Percentiles rank a stretch among this genome's conserved stretches.
phyloP scores from a whole-genome alignment of 352 stramenopile species.

The Globisporangium canariense region DNA sequence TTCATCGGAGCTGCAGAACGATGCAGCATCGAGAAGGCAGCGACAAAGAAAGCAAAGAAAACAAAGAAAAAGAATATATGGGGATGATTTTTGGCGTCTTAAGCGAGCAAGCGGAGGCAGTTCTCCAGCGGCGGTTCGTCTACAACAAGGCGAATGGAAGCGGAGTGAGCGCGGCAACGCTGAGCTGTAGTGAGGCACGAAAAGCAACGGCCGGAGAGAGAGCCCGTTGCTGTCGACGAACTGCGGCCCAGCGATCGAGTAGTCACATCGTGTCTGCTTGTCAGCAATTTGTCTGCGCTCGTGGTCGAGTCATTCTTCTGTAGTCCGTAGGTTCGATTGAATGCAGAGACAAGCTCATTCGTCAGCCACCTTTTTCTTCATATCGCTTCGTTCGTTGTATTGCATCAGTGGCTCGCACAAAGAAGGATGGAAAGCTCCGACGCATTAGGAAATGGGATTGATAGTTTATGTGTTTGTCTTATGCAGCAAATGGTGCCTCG shows the following conservation, averaged over 20 bases:
- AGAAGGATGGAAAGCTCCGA: too few relatives aligned
- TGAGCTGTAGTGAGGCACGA: too few relatives aligned
- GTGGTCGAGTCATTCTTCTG: too few relatives aligned
- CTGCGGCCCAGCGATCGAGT: neutral
- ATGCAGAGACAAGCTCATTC: too few relatives aligned
- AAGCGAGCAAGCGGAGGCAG: neutral
- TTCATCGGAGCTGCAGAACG: neutral
- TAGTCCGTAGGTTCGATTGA: neutral
- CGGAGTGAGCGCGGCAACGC: neutral
- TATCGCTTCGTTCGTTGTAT: neutral
- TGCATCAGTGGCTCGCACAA: neutral
- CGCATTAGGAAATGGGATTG: too few relatives aligned
- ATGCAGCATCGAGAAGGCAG: neutral
- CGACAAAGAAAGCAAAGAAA: neutral
- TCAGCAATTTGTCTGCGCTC: too few relatives aligned
- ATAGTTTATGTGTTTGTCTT: neutral
- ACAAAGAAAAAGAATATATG: neutral
- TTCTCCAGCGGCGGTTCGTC: neutral
- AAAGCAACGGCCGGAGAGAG: neutral
- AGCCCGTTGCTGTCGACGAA: neutral
- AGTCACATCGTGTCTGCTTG: too few relatives aligned
- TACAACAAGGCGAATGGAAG: neutral
- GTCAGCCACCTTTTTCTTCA: too few relatives aligned
- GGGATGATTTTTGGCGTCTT: neutral
- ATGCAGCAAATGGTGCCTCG: constrained; percentile 33